These are phyloP conservation scores for Paracamarosporium sp. DNA, from an alignment of 2,329 filamentous ascomycete genomes.

Conservation along the genomic window DNA sequence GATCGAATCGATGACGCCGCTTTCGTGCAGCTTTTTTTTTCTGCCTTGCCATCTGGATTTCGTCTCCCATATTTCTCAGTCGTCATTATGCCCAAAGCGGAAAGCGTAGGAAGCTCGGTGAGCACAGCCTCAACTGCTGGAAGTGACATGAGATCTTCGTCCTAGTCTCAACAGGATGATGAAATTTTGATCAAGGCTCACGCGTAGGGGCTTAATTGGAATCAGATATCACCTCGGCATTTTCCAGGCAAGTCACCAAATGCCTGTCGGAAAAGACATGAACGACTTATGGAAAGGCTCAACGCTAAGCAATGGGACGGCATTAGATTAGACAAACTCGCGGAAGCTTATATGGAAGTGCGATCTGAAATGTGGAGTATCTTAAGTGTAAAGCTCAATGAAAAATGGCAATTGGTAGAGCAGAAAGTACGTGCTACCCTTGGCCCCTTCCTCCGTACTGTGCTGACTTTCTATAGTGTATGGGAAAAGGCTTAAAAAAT, in stretches of 20 bases:
- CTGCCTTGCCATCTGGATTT: no score
- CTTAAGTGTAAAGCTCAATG: conserved; percentile 65
- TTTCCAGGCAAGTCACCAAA: conserved; percentile 78
- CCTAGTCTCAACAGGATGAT: conserved; percentile 76
- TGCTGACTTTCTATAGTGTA: conserved; percentile 64
- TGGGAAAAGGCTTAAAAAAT: conserved; percentile 83
- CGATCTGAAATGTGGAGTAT: conserved; percentile 80
- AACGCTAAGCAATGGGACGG: conserved; percentile 77
- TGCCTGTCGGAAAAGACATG: conserved; percentile 85
- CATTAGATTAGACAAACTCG: conserved; percentile 74
- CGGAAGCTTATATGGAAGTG: conserved; percentile 76
- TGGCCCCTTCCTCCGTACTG: background rate
- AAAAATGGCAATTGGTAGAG: conserved; percentile 70
- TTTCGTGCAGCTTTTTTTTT: no score
- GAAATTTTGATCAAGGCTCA: conserved; percentile 72
- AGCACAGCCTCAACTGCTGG: background rate
- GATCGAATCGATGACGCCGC: background rate
- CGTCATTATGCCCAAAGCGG: background rate
- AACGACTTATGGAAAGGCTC: conserved; percentile 75
- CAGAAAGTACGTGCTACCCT: conserved; percentile 65
- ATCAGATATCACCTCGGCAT: conserved; percentile 73
- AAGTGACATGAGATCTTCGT: conserved; percentile 36
- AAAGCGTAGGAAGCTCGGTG: background rate
- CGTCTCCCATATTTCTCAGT: background rate
- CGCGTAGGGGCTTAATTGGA: conserved; percentile 78